phyloP scores from a whole-genome alignment of 2,329 filamentous ascomycete species.

The Phaeosphaeria sp. region DNA sequence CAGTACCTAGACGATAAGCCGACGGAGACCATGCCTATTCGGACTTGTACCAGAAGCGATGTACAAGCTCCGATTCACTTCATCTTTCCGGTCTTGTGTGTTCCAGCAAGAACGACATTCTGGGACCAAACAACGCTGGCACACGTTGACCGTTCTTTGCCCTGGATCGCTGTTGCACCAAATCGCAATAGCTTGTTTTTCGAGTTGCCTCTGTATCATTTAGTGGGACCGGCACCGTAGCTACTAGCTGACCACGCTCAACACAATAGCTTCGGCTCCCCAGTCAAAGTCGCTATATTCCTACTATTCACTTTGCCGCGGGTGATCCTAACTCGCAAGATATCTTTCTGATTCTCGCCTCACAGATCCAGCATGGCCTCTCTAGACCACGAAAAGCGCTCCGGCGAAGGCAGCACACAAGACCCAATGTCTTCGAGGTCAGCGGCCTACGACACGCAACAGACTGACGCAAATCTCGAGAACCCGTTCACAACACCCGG shows the following conservation, averaged over 20 bases:
- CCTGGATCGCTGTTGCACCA: background rate
- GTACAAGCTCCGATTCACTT: background rate
- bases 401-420: background rate
- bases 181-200: background rate
- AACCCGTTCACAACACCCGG: constrained; percentile 25
- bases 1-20: background rate
- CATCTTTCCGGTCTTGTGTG: background rate
- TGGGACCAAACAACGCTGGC: background rate
- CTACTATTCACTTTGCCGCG: background rate
- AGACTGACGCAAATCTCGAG: constrained; percentile 9
- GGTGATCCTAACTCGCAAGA: background rate
- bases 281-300: background rate
- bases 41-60: background rate
- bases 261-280: background rate
- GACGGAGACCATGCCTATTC: constrained; percentile 1
- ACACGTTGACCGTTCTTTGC: background rate
- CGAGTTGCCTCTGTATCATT: background rate
- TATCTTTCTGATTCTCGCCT: background rate
- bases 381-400: background rate
- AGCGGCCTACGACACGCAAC: constrained; percentile 7
- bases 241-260: background rate
- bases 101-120: background rate
- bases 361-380: background rate
- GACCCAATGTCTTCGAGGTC: constrained; percentile 9
- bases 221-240: background rate